Evolutionary conservation across 495 filamentous ascomycete genomes (phyloP), one percentile per base, ranked within the genome.

Genomic region (Penicillium paxilli): DNA sequence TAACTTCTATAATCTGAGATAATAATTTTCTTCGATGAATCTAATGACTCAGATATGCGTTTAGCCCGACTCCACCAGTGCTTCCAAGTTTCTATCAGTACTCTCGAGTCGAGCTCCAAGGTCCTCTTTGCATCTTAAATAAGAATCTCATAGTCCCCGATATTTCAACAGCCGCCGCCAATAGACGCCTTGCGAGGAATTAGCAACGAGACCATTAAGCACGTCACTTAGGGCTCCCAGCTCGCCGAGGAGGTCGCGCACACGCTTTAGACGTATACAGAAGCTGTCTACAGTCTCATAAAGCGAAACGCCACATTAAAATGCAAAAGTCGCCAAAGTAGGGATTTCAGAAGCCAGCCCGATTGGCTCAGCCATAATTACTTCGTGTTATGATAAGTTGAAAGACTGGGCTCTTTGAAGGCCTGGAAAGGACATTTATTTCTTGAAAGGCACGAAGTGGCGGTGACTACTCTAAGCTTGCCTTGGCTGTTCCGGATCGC

Each of bases 231-330:
- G 55, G 30, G 69, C 66, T 44, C 73, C 59, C 9, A 77, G 60
- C 55, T 79, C 76, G 14, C 66, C 62, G 45, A 63, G 47, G 38
- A 80, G 70, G 19, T 78, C 69, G 40, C 71, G 69, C 22, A 76
- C 67, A 26, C 54, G 62, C 42, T 65, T 71, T 42, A 65, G 62
- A 49, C 72, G 67, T 25, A 57, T 68, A 25, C 62, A 66, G 57
- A 71, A 77, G 51, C 75, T 76, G n/a, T 64, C 47, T 22, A 78
- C 61, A 9, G 62, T 65, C 20, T 76, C 47, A 51, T 70, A 73
- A 16, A 80, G 68, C 5, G 53, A 37, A 35, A 66, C 50, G 53
- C 72, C 77, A 28, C 65, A 67, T 50, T 77, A 55, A 45, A 78
- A 74, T 23, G 74, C 74, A 62, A 78, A 75, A 16, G 52, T 64